These are phyloP conservation scores for Phalaenopsis hybrid DNA, from an alignment of 116 monocot genomes.

Conservation along the genomic window DNA sequence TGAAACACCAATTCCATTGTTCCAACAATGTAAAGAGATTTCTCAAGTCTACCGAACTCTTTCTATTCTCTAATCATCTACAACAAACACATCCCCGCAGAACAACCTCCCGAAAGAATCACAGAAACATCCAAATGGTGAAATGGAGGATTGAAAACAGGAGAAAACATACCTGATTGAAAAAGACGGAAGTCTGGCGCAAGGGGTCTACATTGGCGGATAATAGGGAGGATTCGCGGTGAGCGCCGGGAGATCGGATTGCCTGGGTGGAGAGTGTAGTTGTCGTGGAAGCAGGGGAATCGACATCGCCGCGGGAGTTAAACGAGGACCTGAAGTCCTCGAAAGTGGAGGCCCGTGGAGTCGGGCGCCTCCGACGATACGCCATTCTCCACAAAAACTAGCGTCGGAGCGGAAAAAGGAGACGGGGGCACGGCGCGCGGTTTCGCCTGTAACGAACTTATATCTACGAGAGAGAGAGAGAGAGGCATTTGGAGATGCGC, in stretches of 20 bases:
- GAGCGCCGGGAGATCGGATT: background rate
- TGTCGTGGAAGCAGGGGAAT: background rate
- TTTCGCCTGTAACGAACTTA: background rate
- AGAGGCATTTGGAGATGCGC: too few species aligned
- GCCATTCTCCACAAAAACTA: background rate
- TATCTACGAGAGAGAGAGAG: background rate
- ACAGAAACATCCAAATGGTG: background rate
- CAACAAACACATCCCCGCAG: background rate
- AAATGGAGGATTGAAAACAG: background rate
- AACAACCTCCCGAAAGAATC: too few species aligned
- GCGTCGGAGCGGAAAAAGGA: background rate
- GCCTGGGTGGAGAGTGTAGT: background rate
- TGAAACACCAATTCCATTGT: background rate
- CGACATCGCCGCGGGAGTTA: background rate
- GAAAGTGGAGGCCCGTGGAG: background rate
- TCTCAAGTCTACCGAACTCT: background rate
- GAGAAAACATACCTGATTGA: background rate
- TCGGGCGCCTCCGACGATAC: conserved; percentile 6
- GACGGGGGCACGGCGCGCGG: background rate
- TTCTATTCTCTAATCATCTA: background rate
- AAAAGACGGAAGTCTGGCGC: conserved; percentile 1
- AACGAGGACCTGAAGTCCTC: background rate
- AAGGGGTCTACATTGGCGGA: background rate
- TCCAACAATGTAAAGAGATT: background rate
- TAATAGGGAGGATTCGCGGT: background rate